Evolutionary conservation across 768 basidiomycete genomes (phyloP).

Genomic region (Baorangia bicolor): DNA sequence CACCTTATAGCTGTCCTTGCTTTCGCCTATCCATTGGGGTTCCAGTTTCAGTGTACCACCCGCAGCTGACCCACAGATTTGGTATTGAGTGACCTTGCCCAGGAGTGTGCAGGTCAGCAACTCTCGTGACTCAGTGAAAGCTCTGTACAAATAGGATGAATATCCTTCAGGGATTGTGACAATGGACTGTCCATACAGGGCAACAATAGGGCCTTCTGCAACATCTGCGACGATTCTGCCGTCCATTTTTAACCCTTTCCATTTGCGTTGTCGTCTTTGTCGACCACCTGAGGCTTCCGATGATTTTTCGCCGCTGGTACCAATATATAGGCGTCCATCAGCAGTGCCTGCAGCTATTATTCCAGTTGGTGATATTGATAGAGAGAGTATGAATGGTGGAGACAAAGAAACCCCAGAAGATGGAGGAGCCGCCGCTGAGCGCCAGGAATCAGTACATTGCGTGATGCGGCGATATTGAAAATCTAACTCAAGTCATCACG

Average conservation of each 20-base stretch:
- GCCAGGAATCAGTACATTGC: not conserved
- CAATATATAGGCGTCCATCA: conserved; percentile 71
- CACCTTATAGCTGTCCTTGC: conserved; percentile 53
- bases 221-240: conserved; percentile 47
- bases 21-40: conserved; percentile 47
- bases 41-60: conserved; percentile 41
- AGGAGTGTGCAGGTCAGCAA: conserved; percentile 61
- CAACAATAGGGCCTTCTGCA: conserved; percentile 74
- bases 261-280: conserved; percentile 62
- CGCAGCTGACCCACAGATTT: conserved; percentile 40
- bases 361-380: conserved; percentile 57
- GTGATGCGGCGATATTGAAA: not conserved
- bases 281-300: conserved; percentile 23
- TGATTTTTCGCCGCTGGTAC: conserved; percentile 62
- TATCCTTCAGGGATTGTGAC: not conserved
- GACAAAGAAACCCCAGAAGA: conserved; percentile 57
- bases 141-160: conserved; percentile 33
- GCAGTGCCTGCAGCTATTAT: conserved; percentile 70
- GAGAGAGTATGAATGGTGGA: conserved; percentile 71
- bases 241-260: conserved; percentile 63
- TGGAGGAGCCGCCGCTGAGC: conserved; percentile 38
- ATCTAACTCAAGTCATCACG: conserved; percentile 55
- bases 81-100: conserved; percentile 54
- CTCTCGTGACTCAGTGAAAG: conserved; percentile 46
- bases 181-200: conserved; percentile 52